A percentile compares a stretch with the other conserved stretches of the same genome.
Conservation (phyloP, 139 green algal genomes). For the Coelastrella sp. region DNA sequence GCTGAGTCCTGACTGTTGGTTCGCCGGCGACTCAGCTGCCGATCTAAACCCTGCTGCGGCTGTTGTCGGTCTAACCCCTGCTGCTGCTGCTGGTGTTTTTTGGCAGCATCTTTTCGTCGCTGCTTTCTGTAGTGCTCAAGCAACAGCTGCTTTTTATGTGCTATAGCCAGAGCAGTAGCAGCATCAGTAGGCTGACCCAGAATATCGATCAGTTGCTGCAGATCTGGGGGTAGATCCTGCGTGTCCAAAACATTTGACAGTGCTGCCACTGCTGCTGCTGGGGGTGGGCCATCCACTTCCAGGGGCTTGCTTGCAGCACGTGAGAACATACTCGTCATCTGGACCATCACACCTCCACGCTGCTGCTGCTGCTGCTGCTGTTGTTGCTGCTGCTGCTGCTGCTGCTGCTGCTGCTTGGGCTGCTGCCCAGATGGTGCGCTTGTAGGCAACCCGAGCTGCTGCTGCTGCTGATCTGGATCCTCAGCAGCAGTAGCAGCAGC, state of each 20-base stretch:
- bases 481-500: background rate
- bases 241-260: background rate
- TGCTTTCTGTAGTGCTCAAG: slow-evolving; percentile 36
- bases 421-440: background rate
- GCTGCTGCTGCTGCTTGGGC: too few relatives aligned
- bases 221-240: slow-evolving; percentile 34
- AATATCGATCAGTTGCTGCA: slow-evolving; percentile 38
- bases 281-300: slow-evolving; percentile 11
- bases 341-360: background rate
- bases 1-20: background rate
- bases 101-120: background rate
- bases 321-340: slow-evolving; percentile 21
- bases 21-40: background rate
- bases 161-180: slow-evolving; percentile 31
- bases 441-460: background rate
- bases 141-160: slow-evolving; percentile 42
- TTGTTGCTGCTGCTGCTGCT: too few relatives aligned
- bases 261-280: background rate
- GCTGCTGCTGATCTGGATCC: background rate
- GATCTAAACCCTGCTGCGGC: background rate
- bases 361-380: slow-evolving; percentile 1
- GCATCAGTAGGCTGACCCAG: slow-evolving; percentile 34
- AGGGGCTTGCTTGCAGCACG: background rate
- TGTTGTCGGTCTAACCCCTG: background rate
- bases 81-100: background rate